Evolutionary conservation across 1,139 yeast genomes (phyloP).

Genomic region (Pichia sp.): DNA sequence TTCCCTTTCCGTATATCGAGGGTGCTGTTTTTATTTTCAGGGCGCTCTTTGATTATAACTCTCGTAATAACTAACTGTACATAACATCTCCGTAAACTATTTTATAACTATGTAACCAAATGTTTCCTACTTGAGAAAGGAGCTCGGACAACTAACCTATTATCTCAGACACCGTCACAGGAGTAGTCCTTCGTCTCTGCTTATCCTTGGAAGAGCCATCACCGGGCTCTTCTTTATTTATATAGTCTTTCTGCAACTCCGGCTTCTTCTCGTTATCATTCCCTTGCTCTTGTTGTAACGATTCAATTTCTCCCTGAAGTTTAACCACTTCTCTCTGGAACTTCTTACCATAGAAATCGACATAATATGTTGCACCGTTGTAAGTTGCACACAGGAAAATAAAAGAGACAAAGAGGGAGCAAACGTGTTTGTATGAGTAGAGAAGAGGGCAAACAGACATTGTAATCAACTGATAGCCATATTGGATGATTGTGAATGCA

Average conservation of each 20-base stretch:
- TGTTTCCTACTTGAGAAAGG: not conserved
- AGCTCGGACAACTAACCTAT: not conserved
- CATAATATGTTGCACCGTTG: constrained; percentile 92
- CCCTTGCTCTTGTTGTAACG: constrained; percentile 36
- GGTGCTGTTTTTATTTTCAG: not conserved
- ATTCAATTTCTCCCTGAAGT: constrained; percentile 63
- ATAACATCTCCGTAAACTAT: not conserved
- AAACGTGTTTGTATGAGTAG: constrained; percentile 65
- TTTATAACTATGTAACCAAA: not conserved
- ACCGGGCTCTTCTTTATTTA: not conserved
- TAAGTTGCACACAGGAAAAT: constrained; percentile 78
- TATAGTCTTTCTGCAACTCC: not conserved
- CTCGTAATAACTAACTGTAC: not conserved
- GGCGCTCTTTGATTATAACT: not conserved
- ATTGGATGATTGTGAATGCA: constrained; percentile 83
- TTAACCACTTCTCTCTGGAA: constrained; percentile 76
- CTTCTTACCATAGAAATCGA: constrained; percentile 85
- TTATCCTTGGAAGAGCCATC: not conserved
- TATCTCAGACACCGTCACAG: constrained; percentile 6
- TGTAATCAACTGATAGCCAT: constrained; percentile 78
- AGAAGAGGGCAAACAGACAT: constrained; percentile 88
- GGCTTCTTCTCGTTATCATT: not conserved
- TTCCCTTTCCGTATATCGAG: constrained; percentile 3
- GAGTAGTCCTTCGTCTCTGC: not conserved
- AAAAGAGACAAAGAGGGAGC: constrained; percentile 61